Percentiles rank a stretch among this genome's conserved stretches.
Conservation (phyloP, 2,329 filamentous ascomycete species). For the Arthrobotrys musiformis region DNA sequence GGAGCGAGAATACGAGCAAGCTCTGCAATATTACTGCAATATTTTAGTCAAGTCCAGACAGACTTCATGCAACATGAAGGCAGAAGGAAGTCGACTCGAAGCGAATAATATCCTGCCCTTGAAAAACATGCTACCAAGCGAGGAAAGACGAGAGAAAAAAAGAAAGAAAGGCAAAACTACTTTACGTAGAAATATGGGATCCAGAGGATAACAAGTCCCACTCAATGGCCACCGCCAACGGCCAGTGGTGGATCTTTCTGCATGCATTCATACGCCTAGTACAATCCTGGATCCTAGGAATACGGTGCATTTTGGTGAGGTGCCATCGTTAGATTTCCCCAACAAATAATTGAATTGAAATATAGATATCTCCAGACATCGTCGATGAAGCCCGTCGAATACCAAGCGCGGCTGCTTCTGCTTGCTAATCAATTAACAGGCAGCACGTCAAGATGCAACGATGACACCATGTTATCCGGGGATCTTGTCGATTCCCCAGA, state of each 20-base stretch:
- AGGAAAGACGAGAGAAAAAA: not conserved
- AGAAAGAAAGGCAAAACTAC: slow-evolving; percentile 11
- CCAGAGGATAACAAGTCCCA: slow-evolving; percentile 15
- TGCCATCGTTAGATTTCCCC: slow-evolving; percentile 42
- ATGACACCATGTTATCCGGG: slow-evolving; percentile 53
- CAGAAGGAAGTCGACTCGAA: slow-evolving; percentile 21
- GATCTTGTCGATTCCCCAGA: slow-evolving; percentile 38
- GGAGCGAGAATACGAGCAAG: slow-evolving; percentile 31
- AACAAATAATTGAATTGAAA: slow-evolving; percentile 45
- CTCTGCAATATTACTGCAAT: slow-evolving; percentile 34
- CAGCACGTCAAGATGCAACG: slow-evolving; percentile 38
- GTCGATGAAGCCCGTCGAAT: slow-evolving; percentile 3
- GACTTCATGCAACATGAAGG: slow-evolving; percentile 3
- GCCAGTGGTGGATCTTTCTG: slow-evolving; percentile 33
- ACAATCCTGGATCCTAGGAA: slow-evolving; percentile 41
- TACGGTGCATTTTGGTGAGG: slow-evolving; percentile 48
- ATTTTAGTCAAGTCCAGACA: slow-evolving; percentile 35
- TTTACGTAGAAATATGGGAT: slow-evolving; percentile 19
- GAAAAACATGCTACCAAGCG: slow-evolving; percentile 42
- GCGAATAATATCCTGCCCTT: slow-evolving; percentile 49
- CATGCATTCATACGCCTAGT: slow-evolving; percentile 37
- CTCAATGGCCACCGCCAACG: slow-evolving; percentile 15
- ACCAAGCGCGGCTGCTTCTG: not conserved
- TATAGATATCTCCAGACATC: slow-evolving; percentile 27
- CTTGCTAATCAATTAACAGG: slow-evolving; percentile 19